Conservation (phyloP, 2,329 filamentous ascomycete species). For the Pseudogymnoascus sp. region DNA sequence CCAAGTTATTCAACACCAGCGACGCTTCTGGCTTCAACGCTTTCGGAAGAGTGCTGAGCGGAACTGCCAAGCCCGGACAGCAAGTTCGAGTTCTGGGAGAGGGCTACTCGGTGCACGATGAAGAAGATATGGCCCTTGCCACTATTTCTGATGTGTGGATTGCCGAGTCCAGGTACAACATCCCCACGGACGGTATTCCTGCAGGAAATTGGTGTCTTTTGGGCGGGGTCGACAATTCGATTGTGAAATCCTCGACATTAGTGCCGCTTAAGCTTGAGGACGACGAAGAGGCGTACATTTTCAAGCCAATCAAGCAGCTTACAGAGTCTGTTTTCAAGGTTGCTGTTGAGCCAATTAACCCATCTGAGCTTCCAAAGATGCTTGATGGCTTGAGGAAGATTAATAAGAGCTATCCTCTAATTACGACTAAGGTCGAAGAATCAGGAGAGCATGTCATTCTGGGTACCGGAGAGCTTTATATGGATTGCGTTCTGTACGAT, state of each 20-base stretch:
- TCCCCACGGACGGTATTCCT: conserved; percentile 83
- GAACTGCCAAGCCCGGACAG: conserved; percentile 72
- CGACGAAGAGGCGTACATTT: conserved; percentile 90
- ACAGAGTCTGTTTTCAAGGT: conserved; percentile 98
- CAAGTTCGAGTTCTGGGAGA: conserved; percentile 89
- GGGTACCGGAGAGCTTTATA: conserved; percentile 96
- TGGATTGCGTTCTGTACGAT: conserved; percentile 97
- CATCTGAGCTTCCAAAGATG: conserved; percentile 97
- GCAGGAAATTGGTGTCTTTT: conserved; percentile 92
- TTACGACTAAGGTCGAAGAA: conserved; percentile 95
- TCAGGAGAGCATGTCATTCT: conserved; percentile 93
- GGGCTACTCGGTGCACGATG: conserved; percentile 90
- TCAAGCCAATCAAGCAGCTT: conserved; percentile 86
- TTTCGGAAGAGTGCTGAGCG: conserved; percentile 87
- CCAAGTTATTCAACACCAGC: conserved; percentile 82
- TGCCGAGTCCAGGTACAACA: conserved; percentile 85
- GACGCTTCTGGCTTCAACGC: conserved; percentile 90
- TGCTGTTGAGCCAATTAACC: conserved; percentile 95
- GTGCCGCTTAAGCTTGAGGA: conserved; percentile 73
- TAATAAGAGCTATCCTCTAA: conserved; percentile 94
- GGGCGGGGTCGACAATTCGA: conserved; percentile 90
- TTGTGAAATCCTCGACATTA: conserved; percentile 93
- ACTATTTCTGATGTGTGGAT: conserved; percentile 84
- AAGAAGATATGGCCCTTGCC: conserved; percentile 90
- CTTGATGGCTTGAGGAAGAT: conserved; percentile 91